Evolutionary conservation across 1,139 yeast species (phyloP), one percentile per base, ranked within the genome.

Genomic region (Yamadazyma jaroonii): DNA sequence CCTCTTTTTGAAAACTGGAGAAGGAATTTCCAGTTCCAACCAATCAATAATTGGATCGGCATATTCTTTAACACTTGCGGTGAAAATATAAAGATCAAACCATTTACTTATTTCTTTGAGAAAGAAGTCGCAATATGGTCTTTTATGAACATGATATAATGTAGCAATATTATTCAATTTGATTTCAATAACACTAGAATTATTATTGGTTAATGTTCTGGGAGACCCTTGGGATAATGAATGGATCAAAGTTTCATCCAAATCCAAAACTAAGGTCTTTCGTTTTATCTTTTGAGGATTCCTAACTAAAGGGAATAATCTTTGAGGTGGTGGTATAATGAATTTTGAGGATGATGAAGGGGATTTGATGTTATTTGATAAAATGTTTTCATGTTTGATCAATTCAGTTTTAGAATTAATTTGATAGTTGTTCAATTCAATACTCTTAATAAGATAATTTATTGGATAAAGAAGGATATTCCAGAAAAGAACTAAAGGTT

Each of bases 11-110:
- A 81, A 88, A 3, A 62, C 45, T 34, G 47, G 41, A n/a, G 46
- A 45, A 13, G 57, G 44, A n/a, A 67, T 57, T 34, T 70, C 75
- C 38, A 56, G 57, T 48, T 71, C 77, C 14, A 92, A 65, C 84
- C 95, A 87, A 60, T 90, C 94, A 37, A 92, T 88, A 43, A 92
- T 94, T 0, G 98, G 98, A 55, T 92, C 98, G 0, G 98, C 98
- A 53, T 92, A 92, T 57, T 89, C 96, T 59, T 81, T 81, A 42
- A 92, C 94, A 35, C 95, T 84, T 2, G 98, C 98, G 0, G 98
- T 92, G 64, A 89, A 89, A 9, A 92, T 79, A 33, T 89, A 92
- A 31, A 92, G 66, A 49, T 88, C 86, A 60, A 80, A 92, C 97
- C 97, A 92, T 51, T 81, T 79, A 39, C 83, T 69, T 10, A 89